Evolutionary conservation across 2,329 filamentous ascomycete species (phyloP).

Genomic region (Cryphonectria naterciae): DNA sequence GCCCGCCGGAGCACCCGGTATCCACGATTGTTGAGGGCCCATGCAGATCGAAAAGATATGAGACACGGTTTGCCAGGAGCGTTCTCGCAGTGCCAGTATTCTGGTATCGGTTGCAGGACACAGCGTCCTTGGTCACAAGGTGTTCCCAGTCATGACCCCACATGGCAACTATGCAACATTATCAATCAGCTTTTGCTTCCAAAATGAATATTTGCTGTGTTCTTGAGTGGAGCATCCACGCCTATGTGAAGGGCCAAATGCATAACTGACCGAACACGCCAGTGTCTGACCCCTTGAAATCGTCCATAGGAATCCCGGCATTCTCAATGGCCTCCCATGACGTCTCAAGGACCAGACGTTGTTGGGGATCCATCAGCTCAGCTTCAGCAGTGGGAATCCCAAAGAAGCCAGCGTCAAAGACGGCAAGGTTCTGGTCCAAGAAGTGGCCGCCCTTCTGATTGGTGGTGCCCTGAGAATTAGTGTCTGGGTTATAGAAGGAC

Average conservation of each 20-base stretch:
- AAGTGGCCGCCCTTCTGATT: slow-evolving; percentile 3
- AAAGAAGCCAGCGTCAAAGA: slow-evolving; percentile 35
- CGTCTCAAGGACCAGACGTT: no score
- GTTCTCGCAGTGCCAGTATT: not conserved
- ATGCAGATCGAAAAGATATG: not conserved
- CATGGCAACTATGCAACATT: not conserved
- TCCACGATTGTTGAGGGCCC: not conserved
- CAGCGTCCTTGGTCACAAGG: not conserved
- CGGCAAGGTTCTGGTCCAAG: not conserved
- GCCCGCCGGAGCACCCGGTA: no score
- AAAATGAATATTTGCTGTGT: no score
- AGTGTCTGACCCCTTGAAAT: no score
- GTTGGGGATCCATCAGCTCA: slow-evolving; percentile 9
- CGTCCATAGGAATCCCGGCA: no score
- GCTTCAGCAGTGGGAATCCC: slow-evolving; percentile 32
- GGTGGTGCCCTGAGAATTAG: slow-evolving; percentile 30
- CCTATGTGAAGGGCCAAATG: no score
- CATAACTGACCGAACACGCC: no score
- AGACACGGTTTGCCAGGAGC: not conserved
- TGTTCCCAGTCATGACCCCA: not conserved
- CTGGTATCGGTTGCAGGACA: not conserved
- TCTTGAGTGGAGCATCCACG: no score
- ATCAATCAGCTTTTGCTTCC: not conserved
- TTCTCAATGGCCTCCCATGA: no score
- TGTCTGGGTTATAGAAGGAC: slow-evolving; percentile 8